A percentile compares a stretch with the other conserved stretches of the same genome.
Conservation (phyloP, 169 alveolate species). For the Plasmodium vinckei region DNA sequence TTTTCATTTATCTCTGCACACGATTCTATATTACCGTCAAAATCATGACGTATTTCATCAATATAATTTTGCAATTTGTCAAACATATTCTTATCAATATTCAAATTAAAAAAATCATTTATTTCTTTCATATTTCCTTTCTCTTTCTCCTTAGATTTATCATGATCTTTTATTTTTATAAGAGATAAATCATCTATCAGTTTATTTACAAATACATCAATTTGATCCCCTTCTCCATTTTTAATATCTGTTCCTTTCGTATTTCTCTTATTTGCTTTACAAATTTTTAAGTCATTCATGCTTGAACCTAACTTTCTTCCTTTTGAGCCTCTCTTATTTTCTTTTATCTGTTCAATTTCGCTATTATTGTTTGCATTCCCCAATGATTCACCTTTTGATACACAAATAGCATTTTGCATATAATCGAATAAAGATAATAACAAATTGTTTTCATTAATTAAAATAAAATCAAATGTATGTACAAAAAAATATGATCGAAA, state of each 20-base stretch:
- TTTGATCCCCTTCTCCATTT: background rate
- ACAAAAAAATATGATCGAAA: constrained; percentile 15
- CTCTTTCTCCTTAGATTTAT: background rate
- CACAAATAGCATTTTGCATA: constrained; percentile 15
- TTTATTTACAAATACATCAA: constrained; percentile 17
- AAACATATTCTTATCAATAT: constrained; percentile 31
- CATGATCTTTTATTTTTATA: constrained; percentile 9
- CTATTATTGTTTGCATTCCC: background rate
- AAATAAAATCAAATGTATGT: constrained; percentile 63
- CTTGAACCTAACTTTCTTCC: background rate
- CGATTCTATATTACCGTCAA: background rate
- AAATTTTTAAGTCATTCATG: background rate
- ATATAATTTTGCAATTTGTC: constrained; percentile 24
- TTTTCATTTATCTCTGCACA: background rate
- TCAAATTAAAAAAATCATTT: constrained; percentile 9
- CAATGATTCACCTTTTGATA: background rate
- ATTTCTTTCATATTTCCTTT: constrained; percentile 14
- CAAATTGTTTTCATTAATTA: constrained; percentile 51
- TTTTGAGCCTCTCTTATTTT: too few species aligned
- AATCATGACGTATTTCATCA: background rate
- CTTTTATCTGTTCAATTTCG: background rate
- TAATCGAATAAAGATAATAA: constrained; percentile 34
- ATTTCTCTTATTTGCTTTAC: background rate
- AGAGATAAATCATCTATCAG: constrained; percentile 45
- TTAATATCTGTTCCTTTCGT: background rate